Conservation (phyloP, 352 stramenopile species). For the Blastocystis sp. region DNA sequence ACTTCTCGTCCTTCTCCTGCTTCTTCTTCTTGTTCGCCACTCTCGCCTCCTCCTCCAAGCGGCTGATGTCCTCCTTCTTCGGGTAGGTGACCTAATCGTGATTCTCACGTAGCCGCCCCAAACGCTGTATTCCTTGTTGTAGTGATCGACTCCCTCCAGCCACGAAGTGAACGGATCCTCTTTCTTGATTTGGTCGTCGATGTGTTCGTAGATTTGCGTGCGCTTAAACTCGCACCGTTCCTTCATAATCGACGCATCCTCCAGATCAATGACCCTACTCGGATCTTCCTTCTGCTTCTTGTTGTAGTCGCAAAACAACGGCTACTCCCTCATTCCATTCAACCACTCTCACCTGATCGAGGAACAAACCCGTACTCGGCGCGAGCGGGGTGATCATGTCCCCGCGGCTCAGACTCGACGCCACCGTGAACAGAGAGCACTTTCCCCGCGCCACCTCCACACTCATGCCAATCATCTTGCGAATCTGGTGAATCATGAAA, state of each 20-base stretch:
- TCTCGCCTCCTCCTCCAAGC: constrained; percentile 16
- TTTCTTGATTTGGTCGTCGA: constrained; percentile 30
- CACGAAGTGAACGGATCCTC: background rate
- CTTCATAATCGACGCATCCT: background rate
- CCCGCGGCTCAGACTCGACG: constrained; percentile 6
- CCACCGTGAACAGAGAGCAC: constrained; percentile 19
- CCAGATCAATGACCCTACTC: background rate
- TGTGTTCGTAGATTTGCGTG: constrained; percentile 41
- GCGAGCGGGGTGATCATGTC: constrained; percentile 50
- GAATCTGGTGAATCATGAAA: constrained; percentile 77
- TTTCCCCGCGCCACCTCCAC: constrained; percentile 74
- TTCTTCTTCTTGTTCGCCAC: background rate
- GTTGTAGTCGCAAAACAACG: constrained; percentile 35
- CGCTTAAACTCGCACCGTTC: constrained; percentile 10
- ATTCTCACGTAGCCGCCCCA: background rate
- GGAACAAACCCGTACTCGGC: constrained; percentile 39
- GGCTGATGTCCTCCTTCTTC: background rate
- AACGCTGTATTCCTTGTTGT: constrained; percentile 25
- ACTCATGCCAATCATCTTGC: constrained; percentile 75
- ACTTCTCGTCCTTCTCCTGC: constrained; percentile 35
- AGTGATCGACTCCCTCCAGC: background rate
- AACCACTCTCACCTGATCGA: background rate
- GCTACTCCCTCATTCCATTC: background rate
- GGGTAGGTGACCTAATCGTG: background rate
- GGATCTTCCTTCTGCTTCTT: constrained; percentile 2